phyloP scores from a whole-genome alignment of 2,329 filamentous ascomycete genomes.

The Monilinia laxa region DNA sequence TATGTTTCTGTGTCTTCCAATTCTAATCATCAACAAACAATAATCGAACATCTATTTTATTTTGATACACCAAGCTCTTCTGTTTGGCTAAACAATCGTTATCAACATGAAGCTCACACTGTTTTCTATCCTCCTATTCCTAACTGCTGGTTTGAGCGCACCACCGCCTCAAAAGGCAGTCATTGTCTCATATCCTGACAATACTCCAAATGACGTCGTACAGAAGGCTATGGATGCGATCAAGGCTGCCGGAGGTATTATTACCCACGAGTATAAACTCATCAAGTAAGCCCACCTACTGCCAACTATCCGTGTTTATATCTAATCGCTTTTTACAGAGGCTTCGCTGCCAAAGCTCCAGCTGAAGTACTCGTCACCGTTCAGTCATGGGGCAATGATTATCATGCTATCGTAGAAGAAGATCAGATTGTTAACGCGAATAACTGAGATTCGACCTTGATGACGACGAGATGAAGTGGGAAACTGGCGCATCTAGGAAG shows the following conservation, averaged over 20 bases:
- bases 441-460: slow-evolving; percentile 19
- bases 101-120: slow-evolving; percentile 63
- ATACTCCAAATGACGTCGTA: slow-evolving; percentile 65
- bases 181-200: slow-evolving; percentile 73
- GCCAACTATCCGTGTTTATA: slow-evolving; percentile 8
- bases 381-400: slow-evolving; percentile 58
- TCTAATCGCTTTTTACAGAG: slow-evolving; percentile 50
- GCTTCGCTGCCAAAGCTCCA: slow-evolving; percentile 73
- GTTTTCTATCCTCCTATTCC: slow-evolving; percentile 56
- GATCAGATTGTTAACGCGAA: slow-evolving; percentile 59
- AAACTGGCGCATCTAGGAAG: slow-evolving; percentile 1
- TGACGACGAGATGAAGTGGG: slow-evolving; percentile 7
- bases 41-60: background rate
- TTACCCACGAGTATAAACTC: slow-evolving; percentile 73
- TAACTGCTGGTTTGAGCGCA: slow-evolving; percentile 61
- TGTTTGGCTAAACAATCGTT: background rate
- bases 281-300: slow-evolving; percentile 59
- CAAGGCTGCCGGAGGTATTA: slow-evolving; percentile 65
- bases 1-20: background rate
- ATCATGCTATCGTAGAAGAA: slow-evolving; percentile 70
- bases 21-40: background rate
- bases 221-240: slow-evolving; percentile 71
- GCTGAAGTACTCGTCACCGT: slow-evolving; percentile 67
- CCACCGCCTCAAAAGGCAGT: slow-evolving; percentile 62
- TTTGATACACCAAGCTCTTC: background rate